These are phyloP conservation scores for Cladosporium cucumerinum DNA, from an alignment of 2,329 filamentous ascomycete genomes.

Conservation along the genomic window DNA sequence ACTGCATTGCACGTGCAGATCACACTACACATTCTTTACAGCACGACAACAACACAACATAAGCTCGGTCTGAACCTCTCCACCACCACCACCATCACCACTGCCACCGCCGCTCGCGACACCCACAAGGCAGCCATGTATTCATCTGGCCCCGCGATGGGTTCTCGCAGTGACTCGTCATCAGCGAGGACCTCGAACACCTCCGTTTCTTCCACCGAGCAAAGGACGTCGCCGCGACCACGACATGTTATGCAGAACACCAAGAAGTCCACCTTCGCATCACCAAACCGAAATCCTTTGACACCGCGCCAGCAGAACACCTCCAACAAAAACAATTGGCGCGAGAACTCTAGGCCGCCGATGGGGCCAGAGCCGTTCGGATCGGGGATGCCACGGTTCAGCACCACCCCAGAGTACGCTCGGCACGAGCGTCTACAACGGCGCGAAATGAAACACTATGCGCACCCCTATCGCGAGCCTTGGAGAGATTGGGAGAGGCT, in stretches of 20 bases:
- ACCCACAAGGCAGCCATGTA: neutral
- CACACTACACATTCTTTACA: neutral
- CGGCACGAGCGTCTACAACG: neutral
- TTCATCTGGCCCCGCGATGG: neutral
- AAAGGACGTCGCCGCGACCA: neutral
- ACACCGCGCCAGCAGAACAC: neutral
- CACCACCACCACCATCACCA: neutral
- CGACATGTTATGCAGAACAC: neutral
- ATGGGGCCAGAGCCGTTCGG: neutral
- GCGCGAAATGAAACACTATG: neutral
- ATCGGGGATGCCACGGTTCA: neutral
- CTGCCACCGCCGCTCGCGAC: neutral
- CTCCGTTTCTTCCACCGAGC: neutral
- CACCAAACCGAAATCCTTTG: neutral
- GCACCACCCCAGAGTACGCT: neutral
- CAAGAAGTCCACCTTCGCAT: neutral
- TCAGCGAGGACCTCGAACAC: neutral
- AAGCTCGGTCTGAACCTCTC: neutral
- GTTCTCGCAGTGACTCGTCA: neutral
- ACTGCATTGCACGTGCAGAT: neutral
- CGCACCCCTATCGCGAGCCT: neutral
- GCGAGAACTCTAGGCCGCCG: neutral
- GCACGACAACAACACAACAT: neutral
- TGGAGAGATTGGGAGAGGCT: conserved; percentile 17
- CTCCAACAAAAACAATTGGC: neutral